Evolutionary conservation across 2,329 filamentous ascomycete genomes (phyloP).

Genomic region (Stemphylium lycopersici): DNA sequence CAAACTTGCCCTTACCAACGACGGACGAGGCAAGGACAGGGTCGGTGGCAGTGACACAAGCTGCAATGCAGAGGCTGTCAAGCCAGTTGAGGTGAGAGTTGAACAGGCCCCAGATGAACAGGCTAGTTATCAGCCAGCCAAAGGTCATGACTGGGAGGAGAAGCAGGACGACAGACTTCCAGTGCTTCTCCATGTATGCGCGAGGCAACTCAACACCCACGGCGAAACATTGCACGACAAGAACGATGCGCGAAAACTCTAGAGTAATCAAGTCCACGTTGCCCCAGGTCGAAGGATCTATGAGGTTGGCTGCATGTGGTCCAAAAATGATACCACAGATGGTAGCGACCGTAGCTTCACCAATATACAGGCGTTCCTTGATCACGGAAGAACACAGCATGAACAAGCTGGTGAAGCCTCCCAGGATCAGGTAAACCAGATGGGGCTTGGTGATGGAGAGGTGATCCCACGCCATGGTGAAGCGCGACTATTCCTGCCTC

Average conservation of each 20-base stretch:
- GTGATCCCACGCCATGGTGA: conserved; percentile 76
- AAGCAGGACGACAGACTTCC: conserved; percentile 87
- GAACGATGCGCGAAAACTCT: conserved; percentile 86
- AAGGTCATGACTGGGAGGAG: conserved; percentile 96
- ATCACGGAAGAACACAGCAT: conserved; percentile 98
- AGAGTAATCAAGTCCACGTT: conserved; percentile 85
- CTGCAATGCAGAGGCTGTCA: conserved; percentile 83
- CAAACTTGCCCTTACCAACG: conserved; percentile 98
- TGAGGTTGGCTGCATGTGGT: conserved; percentile 80
- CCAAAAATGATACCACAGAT: conserved; percentile 88
- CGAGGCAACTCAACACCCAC: conserved; percentile 89
- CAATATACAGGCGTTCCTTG: conserved; percentile 98
- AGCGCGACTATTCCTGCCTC: conserved; percentile 9
- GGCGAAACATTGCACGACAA: conserved; percentile 91
- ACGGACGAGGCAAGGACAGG: conserved; percentile 96
- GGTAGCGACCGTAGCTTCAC: conserved; percentile 93
- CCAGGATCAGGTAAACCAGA: conserved; percentile 97
- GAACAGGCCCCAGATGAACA: conserved; percentile 92
- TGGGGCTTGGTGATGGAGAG: conserved; percentile 90
- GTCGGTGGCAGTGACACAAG: conserved; percentile 96
- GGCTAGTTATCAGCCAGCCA: conserved; percentile 89
- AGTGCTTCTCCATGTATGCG: conserved; percentile 97
- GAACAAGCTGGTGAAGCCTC: conserved; percentile 96
- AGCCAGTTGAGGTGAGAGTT: conserved; percentile 81
- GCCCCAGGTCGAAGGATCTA: conserved; percentile 77